Evolutionary conservation across 2,329 filamentous ascomycete genomes (phyloP).

Genomic region (Colletotrichum gloeosporioides): DNA sequence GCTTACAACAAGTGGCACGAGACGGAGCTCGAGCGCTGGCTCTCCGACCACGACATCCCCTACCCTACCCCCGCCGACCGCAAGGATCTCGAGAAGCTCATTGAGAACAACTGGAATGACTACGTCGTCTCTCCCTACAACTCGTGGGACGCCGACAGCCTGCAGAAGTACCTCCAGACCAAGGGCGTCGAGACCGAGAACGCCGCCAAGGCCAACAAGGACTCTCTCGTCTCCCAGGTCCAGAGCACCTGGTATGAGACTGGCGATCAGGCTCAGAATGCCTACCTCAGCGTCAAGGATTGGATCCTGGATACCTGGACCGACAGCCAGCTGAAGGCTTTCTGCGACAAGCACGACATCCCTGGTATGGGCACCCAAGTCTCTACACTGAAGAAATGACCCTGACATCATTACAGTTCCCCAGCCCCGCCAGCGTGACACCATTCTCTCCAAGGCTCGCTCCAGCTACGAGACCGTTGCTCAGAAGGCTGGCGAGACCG

Average conservation of each 20-base stretch:
- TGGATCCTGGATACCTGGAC: constrained; percentile 98
- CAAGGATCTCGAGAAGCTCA: constrained; percentile 91
- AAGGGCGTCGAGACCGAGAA: constrained; percentile 76
- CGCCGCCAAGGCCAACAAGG: constrained; percentile 70
- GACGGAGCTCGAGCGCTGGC: constrained; percentile 96
- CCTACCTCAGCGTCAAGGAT: constrained; percentile 76
- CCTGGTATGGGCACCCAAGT: constrained; percentile 53
- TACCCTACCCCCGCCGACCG: constrained; percentile 91
- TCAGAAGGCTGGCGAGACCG: constrained; percentile 75
- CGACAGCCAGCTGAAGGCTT: constrained; percentile 91
- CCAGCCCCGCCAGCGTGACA: constrained; percentile 85
- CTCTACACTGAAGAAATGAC: background rate
- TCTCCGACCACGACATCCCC: constrained; percentile 88
- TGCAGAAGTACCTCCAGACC: constrained; percentile 69
- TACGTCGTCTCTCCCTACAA: constrained; percentile 78
- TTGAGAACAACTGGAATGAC: constrained; percentile 87
- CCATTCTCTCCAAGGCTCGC: constrained; percentile 77
- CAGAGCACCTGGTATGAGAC: constrained; percentile 79
- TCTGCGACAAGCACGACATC: constrained; percentile 87
- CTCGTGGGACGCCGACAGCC: constrained; percentile 74
- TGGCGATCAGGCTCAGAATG: constrained; percentile 75
- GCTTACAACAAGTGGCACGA: constrained; percentile 99
- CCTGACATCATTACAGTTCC: constrained; percentile 58
- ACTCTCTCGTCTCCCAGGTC: constrained; percentile 72
- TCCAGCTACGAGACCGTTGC: constrained; percentile 82